These are phyloP conservation scores for Cercospora canescens DNA, from an alignment of 2,329 filamentous ascomycete genomes.

Conservation along the genomic window DNA sequence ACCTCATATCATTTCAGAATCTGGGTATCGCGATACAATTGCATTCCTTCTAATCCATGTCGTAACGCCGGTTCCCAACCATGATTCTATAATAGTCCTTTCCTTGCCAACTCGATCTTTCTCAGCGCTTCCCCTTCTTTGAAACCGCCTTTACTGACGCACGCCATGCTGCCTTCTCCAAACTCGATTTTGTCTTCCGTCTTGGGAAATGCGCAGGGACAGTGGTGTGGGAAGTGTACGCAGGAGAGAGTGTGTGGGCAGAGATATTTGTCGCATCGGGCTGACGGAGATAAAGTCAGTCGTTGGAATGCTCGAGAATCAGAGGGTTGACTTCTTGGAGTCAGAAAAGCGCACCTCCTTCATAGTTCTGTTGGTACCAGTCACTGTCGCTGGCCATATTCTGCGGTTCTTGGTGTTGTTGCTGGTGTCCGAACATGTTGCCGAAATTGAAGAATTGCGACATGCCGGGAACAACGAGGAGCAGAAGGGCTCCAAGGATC, in stretches of 20 bases:
- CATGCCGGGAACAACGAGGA: conserved; percentile 59
- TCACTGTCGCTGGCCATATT: conserved; percentile 82
- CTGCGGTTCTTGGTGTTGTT: conserved; percentile 63
- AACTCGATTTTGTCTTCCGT: conserved; percentile 68
- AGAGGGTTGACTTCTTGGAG: too few relatives aligned
- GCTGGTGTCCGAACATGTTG: conserved; percentile 79
- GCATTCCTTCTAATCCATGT: neutral
- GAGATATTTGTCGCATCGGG: conserved; percentile 89
- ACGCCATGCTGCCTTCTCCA: conserved; percentile 71
- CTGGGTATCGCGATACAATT: conserved; percentile 1
- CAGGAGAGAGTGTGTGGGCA: conserved; percentile 93
- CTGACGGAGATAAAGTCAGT: too few relatives aligned
- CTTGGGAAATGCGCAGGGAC: conserved; percentile 78
- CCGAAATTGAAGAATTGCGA: conserved; percentile 95
- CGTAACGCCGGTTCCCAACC: neutral
- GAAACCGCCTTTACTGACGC: conserved; percentile 74
- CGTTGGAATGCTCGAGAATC: too few relatives aligned
- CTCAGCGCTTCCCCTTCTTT: conserved; percentile 68
- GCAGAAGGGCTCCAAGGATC: conserved; percentile 46
- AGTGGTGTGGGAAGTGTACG: conserved; percentile 95
- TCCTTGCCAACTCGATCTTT: conserved; percentile 78
- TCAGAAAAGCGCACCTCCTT: conserved; percentile 56
- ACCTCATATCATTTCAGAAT: neutral
- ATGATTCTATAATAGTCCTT: conserved; percentile 64
- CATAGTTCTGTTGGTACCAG: conserved; percentile 74